phyloP scores from a whole-genome alignment of 495 filamentous ascomycete species.

The Aspergillus conjunctus region DNA sequence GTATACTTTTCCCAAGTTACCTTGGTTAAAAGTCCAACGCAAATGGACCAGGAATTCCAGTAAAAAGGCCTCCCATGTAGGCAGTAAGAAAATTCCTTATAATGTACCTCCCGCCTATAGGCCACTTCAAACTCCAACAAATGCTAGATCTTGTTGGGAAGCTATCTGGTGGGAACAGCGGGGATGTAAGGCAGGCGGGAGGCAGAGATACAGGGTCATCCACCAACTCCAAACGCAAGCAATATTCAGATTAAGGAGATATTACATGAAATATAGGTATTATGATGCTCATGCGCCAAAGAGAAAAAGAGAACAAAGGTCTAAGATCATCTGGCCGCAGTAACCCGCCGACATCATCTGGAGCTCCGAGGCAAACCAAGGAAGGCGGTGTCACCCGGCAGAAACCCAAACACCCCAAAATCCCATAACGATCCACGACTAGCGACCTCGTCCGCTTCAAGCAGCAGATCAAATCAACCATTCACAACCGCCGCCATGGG shows the following conservation, averaged over 20 bases:
- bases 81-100: not conserved
- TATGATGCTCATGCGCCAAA: not conserved
- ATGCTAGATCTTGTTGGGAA: slow-evolving; percentile 14
- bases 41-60: slow-evolving; percentile 6
- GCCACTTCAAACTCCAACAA: slow-evolving; percentile 8
- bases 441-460: slow-evolving; percentile 19
- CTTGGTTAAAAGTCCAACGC: slow-evolving; percentile 16
- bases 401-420: slow-evolving; percentile 37
- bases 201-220: slow-evolving; percentile 13
- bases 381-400: slow-evolving; percentile 37
- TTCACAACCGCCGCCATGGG: slow-evolving; percentile 48
- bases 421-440: slow-evolving; percentile 32
- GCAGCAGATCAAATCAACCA: slow-evolving; percentile 26
- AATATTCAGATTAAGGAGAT: not conserved
- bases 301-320: slow-evolving; percentile 16
- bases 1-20: slow-evolving; percentile 25
- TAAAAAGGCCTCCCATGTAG: slow-evolving; percentile 19
- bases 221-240: slow-evolving; percentile 7
- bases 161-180: slow-evolving; percentile 12
- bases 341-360: slow-evolving; percentile 11
- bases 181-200: slow-evolving; percentile 19
- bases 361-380: slow-evolving; percentile 22
- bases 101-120: slow-evolving; percentile 5
- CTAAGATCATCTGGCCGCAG: slow-evolving; percentile 8
- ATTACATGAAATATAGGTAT: not conserved